phyloP scores from a whole-genome alignment of 2,329 filamentous ascomycete genomes.

The Rhynchosporium graminicola region DNA sequence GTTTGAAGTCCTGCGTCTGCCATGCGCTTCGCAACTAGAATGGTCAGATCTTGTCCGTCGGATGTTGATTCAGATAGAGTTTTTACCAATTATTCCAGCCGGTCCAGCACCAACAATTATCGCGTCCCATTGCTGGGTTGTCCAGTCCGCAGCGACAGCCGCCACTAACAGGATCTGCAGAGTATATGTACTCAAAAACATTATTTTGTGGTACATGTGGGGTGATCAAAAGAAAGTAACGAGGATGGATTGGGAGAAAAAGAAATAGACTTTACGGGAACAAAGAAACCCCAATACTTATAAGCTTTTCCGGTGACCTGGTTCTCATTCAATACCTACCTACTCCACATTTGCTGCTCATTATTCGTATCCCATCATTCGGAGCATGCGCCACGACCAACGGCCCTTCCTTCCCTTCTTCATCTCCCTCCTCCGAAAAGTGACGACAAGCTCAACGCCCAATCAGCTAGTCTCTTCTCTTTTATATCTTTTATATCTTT shows the following conservation, averaged over 20 bases:
- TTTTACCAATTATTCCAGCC: conserved; percentile 50
- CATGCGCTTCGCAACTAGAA: conserved; percentile 36
- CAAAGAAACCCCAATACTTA: background rate
- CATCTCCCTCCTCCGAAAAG: background rate
- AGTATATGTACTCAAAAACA: background rate
- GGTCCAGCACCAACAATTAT: conserved; percentile 54
- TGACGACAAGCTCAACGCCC: background rate
- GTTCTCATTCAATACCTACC: too few relatives aligned
- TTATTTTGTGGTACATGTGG: background rate
- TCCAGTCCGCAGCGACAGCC: conserved; percentile 19
- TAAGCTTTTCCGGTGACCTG: background rate
- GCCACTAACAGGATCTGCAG: background rate
- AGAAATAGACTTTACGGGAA: background rate
- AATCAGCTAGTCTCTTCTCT: background rate
- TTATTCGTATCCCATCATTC: too few relatives aligned
- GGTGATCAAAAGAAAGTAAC: background rate
- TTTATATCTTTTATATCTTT: too few relatives aligned
- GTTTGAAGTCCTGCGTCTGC: conserved; percentile 54
- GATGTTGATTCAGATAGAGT: background rate
- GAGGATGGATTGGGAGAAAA: background rate
- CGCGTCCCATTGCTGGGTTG: conserved; percentile 34
- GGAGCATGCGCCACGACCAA: background rate
- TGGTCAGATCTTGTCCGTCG: background rate
- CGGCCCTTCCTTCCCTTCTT: background rate
- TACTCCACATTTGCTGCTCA: background rate